Conservation (phyloP, 176 grass and related monocot genomes). For the Poa annua region DNA sequence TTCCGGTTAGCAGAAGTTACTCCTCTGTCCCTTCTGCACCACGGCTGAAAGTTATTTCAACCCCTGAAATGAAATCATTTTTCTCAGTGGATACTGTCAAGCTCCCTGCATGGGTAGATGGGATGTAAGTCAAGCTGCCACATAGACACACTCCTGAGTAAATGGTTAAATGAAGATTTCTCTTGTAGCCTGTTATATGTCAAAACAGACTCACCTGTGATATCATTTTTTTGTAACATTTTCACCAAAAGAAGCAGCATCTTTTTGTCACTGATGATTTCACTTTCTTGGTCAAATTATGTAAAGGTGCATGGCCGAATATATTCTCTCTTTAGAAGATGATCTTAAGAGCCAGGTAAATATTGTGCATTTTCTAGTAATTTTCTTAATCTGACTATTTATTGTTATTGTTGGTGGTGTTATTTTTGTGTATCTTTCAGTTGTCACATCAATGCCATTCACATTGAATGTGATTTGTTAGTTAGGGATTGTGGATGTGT, state of each 20-base stretch:
- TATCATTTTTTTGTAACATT: slow-evolving; percentile 19
- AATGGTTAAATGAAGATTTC: slow-evolving; percentile 31
- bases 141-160: slow-evolving; percentile 12
- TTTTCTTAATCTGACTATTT: slow-evolving; percentile 9
- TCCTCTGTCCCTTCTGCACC: slow-evolving; percentile 70
- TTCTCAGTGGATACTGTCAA: slow-evolving; percentile 85
- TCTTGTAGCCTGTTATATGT: slow-evolving; percentile 9
- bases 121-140: slow-evolving; percentile 70
- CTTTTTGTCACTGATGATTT: slow-evolving; percentile 21
- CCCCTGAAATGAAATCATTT: slow-evolving; percentile 75
- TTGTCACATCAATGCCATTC: slow-evolving; percentile 16
- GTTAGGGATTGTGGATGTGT: slow-evolving; percentile 2
- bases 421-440: slow-evolving; percentile 9
- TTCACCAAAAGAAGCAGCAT: slow-evolving; percentile 6
- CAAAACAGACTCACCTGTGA: not conserved
- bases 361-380: slow-evolving; percentile 16
- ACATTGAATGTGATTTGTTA: slow-evolving; percentile 25
- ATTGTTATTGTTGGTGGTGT: slow-evolving; percentile 4
- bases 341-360: slow-evolving; percentile 69
- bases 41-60: slow-evolving; percentile 81
- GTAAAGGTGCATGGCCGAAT: slow-evolving; percentile 87
- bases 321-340: slow-evolving; percentile 80
- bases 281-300: slow-evolving; percentile 37
- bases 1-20: slow-evolving; percentile 73
- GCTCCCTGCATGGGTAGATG: slow-evolving; percentile 82